Percentiles rank a stretch among this genome's conserved stretches.
Conservation (phyloP, 2,329 filamentous ascomycete genomes). For the Lecanosticta acicola region DNA sequence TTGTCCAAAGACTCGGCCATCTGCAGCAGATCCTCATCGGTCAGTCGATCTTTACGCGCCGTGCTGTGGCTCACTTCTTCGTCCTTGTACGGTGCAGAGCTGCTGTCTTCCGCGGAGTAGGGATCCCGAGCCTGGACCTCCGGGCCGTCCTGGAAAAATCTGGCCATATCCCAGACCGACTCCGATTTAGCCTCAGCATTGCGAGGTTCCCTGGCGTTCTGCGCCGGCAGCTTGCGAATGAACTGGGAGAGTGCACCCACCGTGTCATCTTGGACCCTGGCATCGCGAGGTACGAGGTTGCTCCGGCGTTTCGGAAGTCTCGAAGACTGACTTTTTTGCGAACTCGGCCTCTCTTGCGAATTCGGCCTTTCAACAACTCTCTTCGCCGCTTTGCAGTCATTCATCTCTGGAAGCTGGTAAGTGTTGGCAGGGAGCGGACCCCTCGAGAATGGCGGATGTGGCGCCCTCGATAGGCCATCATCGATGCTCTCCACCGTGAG, state of each 20-base stretch:
- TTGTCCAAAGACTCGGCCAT: not conserved
- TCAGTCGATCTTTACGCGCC: not conserved
- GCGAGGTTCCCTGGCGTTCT: slow-evolving; percentile 8
- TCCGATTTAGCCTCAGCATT: slow-evolving; percentile 1
- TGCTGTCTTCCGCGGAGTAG: not conserved
- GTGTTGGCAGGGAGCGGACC: not conserved
- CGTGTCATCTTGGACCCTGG: slow-evolving; percentile 13
- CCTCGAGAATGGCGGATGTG: not conserved
- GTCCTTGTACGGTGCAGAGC: not conserved
- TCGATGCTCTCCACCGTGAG: no score
- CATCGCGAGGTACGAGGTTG: slow-evolving; percentile 10
- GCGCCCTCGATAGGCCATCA: no score
- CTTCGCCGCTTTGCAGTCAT: not conserved
- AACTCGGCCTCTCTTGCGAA: no score
- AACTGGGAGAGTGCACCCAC: slow-evolving; percentile 12
- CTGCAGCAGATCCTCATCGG: slow-evolving; percentile 1
- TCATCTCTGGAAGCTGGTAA: not conserved
- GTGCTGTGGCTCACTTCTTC: no score
- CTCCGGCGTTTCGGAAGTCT: not conserved
- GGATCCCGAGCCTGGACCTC: not conserved
- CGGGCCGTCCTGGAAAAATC: not conserved
- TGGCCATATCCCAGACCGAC: not conserved
- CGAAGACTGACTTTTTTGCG: no score
- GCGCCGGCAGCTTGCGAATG: slow-evolving; percentile 13
- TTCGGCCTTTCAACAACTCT: not conserved